Evolutionary conservation across 371 early-diverging fungal genomes (phyloP).

Genomic region (Chytridium lagenaria): DNA sequence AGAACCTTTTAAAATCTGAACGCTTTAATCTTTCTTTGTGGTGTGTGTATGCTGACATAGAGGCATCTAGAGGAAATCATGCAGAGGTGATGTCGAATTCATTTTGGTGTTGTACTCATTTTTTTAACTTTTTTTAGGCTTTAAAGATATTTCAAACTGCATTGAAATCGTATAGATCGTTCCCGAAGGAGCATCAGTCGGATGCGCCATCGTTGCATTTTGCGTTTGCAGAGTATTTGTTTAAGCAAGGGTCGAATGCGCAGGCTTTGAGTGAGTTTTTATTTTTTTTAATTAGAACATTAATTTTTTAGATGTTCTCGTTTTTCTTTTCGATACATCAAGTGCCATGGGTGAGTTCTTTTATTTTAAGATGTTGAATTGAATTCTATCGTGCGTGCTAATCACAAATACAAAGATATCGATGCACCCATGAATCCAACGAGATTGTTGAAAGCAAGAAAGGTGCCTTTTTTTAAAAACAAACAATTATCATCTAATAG

Average conservation of each 20-base stretch:
- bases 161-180: slow-evolving; percentile 56
- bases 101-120: not conserved
- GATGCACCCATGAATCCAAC: slow-evolving; percentile 35
- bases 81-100: slow-evolving; percentile 51
- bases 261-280: not conserved
- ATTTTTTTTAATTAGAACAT: not conserved
- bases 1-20: slow-evolving; percentile 61
- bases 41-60: slow-evolving; percentile 72
- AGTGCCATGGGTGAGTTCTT: not conserved
- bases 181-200: slow-evolving; percentile 52
- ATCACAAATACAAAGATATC: slow-evolving; percentile 16
- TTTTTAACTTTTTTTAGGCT: slow-evolving; percentile 54
- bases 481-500: not conserved
- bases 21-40: slow-evolving; percentile 67
- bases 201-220: slow-evolving; percentile 59
- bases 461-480: slow-evolving; percentile 37
- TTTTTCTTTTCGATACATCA: slow-evolving; percentile 19
- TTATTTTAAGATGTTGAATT: too few species aligned
- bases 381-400: too few species aligned
- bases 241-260: not conserved
- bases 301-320: slow-evolving; percentile 4
- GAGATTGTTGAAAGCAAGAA: slow-evolving; percentile 55
- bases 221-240: slow-evolving; percentile 60
- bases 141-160: slow-evolving; percentile 70
- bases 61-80: slow-evolving; percentile 56